phyloP scores from a whole-genome alignment of 2,329 filamentous ascomycete species.

The Scedosporium apiospermum region DNA sequence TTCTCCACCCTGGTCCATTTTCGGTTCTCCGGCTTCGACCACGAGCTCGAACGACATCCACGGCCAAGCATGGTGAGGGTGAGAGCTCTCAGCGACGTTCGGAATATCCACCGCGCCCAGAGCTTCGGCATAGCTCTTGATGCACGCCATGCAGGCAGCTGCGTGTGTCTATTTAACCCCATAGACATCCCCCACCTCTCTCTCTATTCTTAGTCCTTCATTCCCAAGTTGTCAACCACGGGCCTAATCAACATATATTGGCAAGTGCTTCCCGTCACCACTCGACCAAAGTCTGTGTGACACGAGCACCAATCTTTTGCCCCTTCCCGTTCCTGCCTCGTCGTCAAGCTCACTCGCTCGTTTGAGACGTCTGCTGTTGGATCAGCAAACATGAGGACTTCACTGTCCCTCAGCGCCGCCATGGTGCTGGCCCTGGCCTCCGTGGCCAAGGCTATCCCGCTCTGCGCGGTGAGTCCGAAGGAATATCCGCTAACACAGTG shows the following conservation, averaged over 20 bases:
- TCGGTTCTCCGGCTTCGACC: background rate
- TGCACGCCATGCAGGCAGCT: background rate
- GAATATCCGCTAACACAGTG: background rate
- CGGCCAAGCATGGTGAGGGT: background rate
- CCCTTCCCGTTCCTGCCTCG: background rate
- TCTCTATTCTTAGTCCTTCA: background rate
- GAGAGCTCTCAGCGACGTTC: no score
- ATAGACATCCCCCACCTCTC: background rate
- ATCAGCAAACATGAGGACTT: background rate
- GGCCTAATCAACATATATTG: background rate
- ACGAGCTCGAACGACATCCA: background rate
- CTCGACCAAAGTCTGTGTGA: no score
- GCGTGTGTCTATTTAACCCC: background rate
- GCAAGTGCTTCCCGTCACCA: no score
- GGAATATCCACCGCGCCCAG: no score
- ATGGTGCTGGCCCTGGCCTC: background rate
- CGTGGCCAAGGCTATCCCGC: background rate
- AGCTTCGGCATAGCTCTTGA: no score
- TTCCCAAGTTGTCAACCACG: background rate
- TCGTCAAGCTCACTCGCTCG: background rate
- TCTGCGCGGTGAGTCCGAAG: background rate
- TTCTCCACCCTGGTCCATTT: background rate
- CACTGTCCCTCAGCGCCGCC: background rate
- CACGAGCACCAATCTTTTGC: no score
- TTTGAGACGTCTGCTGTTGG: background rate